Conservation (phyloP, 805 yeast species). For the Sungouiella thailandica region DNA sequence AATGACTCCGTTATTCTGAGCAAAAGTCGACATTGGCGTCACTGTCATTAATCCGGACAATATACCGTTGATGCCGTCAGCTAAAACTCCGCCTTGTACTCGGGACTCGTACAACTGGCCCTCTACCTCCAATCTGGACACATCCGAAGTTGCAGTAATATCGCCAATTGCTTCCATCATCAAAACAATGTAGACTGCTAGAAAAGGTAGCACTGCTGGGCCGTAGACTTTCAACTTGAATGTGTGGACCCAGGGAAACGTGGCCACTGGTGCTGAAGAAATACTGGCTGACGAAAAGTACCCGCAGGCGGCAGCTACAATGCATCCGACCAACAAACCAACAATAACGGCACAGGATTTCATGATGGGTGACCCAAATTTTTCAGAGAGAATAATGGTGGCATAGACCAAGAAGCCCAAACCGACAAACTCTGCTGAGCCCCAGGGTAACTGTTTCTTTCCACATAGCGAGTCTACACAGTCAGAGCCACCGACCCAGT, state of each 20-base stretch:
- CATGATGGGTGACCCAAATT: conserved; percentile 92
- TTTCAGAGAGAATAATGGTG: conserved; percentile 70
- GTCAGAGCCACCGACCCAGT: conserved; percentile 86
- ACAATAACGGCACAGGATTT: conserved; percentile 88
- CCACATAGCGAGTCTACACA: conserved; percentile 32
- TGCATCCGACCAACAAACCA: conserved; percentile 83
- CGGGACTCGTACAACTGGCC: conserved; percentile 79
- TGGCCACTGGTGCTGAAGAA: conserved; percentile 70
- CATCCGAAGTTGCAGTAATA: conserved; percentile 91
- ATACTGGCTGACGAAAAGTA: conserved; percentile 61
- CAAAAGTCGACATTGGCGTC: conserved; percentile 87
- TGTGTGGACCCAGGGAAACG: conserved; percentile 85
- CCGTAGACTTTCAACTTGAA: conserved; percentile 74
- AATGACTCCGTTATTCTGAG: conserved; percentile 94
- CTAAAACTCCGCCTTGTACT: conserved; percentile 88
- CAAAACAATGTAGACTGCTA: conserved; percentile 75
- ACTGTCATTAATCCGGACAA: conserved; percentile 74
- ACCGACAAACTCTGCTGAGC: conserved; percentile 82
- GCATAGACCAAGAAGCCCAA: conserved; percentile 79
- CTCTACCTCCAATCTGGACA: conserved; percentile 77
- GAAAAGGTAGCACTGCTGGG: conserved; percentile 78
- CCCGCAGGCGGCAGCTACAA: conserved; percentile 87
- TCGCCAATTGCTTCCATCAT: conserved; percentile 96
- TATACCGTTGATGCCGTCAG: conserved; percentile 80
- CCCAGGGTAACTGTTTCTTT: conserved; percentile 52